phyloP scores from a whole-genome alignment of 106 monocot species.

The Phalaenopsis aphrodite region DNA sequence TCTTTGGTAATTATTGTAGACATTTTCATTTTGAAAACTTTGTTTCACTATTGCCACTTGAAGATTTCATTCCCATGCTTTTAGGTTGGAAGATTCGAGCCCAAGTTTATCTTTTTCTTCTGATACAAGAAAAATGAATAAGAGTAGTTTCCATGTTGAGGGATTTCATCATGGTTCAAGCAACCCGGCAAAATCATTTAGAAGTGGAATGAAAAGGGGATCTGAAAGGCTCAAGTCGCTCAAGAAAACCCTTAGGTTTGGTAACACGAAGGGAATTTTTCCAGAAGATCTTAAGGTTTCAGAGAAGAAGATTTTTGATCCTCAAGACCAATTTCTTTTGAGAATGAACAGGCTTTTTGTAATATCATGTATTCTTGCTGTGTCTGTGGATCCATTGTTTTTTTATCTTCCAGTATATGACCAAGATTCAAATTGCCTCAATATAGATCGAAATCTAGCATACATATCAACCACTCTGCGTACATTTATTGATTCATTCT shows the following conservation, averaged over 20 bases:
- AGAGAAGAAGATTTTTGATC: conserved; percentile 81
- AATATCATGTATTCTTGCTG: conserved; percentile 66
- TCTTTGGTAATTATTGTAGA: not conserved
- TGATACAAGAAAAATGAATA: conserved; percentile 41
- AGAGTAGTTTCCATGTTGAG: conserved; percentile 50
- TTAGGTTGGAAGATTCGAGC: conserved; percentile 75
- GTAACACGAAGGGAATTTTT: conserved; percentile 61
- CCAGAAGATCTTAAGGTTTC: conserved; percentile 68
- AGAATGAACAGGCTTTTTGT: conserved; percentile 68
- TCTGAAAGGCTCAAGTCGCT: conserved; percentile 55
- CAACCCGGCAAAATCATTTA: conserved; percentile 36
- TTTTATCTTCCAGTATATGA: conserved; percentile 72
- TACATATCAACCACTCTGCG: conserved; percentile 57
- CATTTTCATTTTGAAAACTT: not conserved
- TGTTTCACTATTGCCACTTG: not conserved
- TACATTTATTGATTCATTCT: conserved; percentile 78
- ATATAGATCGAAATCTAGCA: conserved; percentile 62
- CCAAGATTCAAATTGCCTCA: conserved; percentile 48
- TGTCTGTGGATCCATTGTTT: conserved; percentile 83
- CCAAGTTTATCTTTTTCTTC: conserved; percentile 33
- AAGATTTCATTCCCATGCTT: conserved; percentile 1
- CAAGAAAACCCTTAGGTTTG: conserved; percentile 51
- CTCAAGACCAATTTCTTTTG: conserved; percentile 66
- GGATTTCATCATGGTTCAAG: conserved; percentile 28
- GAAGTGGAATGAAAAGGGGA: conserved; percentile 39